Evolutionary conservation across 192 early-diverging fungal genomes (phyloP).

Genomic region (Dispira simplex): DNA sequence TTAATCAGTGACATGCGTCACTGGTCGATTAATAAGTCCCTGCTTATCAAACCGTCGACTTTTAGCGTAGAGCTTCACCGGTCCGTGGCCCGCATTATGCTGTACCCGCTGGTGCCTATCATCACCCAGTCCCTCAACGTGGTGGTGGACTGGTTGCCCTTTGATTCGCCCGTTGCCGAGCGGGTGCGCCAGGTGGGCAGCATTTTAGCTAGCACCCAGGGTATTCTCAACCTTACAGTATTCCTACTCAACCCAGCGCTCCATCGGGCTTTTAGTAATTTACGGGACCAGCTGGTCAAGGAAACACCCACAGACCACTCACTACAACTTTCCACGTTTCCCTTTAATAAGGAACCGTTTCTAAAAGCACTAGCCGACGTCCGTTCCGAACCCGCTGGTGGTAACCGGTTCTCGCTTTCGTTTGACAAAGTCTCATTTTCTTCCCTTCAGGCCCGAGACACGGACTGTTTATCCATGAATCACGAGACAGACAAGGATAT

Average conservation of each 20-base stretch:
- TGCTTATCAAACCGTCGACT: constrained; percentile 13
- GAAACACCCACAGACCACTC: too few relatives aligned
- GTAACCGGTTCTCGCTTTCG: too few relatives aligned
- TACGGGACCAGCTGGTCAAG: background rate
- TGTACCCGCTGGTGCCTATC: constrained; percentile 24
- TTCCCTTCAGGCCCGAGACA: too few relatives aligned
- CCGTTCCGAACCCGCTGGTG: too few relatives aligned
- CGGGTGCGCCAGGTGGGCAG: constrained; percentile 21
- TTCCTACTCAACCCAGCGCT: constrained; percentile 29
- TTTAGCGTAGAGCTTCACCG: constrained; percentile 21
- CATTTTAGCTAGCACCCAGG: constrained; percentile 16
- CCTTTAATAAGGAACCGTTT: too few relatives aligned
- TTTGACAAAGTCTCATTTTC: too few relatives aligned
- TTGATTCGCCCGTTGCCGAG: constrained; percentile 10
- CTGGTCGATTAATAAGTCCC: too few relatives aligned
- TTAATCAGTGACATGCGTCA: background rate
- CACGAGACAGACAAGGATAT: too few relatives aligned
- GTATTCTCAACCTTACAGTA: constrained; percentile 21
- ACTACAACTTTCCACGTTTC: too few relatives aligned
- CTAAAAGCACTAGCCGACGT: too few relatives aligned
- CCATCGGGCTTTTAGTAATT: background rate
- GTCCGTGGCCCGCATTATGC: constrained; percentile 22
- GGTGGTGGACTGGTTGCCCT: constrained; percentile 19
- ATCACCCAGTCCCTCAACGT: constrained; percentile 24
- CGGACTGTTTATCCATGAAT: too few relatives aligned